Conservation (phyloP, 2,329 filamentous ascomycete species). For the Xylaria hypoxylon region DNA sequence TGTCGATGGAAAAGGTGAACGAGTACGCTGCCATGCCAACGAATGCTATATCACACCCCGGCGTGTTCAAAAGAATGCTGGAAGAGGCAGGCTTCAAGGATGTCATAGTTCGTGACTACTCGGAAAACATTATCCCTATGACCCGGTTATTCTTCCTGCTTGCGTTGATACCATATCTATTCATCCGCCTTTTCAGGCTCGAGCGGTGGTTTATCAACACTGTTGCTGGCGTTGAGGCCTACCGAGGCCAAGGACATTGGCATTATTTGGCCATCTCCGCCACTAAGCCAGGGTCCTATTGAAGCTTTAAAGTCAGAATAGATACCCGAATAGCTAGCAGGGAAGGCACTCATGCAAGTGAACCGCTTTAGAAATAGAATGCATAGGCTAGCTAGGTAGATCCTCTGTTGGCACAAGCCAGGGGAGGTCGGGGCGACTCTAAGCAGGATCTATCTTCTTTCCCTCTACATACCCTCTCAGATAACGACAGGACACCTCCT, state of each 20-base stretch:
- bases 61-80: conserved; percentile 56
- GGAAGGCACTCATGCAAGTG: neutral
- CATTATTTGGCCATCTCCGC: conserved; percentile 53
- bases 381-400: too few relatives aligned
- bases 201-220: conserved; percentile 62
- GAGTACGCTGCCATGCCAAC: conserved; percentile 60
- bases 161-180: conserved; percentile 59
- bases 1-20: conserved; percentile 54
- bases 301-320: conserved; percentile 41
- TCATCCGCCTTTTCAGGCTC: conserved; percentile 58
- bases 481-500: too few relatives aligned
- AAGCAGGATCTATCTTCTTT: too few relatives aligned
- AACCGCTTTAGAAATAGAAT: too few relatives aligned
- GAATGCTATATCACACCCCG: conserved; percentile 54
- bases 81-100: conserved; percentile 59
- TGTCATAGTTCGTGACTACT: conserved; percentile 57
- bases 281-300: conserved; percentile 50
- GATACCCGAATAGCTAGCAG: neutral
- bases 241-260: conserved; percentile 52
- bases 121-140: conserved; percentile 61
- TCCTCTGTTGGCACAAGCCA: too few relatives aligned
- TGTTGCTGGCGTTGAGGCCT: conserved; percentile 55
- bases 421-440: too few relatives aligned
- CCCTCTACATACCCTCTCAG: too few relatives aligned
- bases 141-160: conserved; percentile 60